phyloP scores from a whole-genome alignment of 495 filamentous ascomycete species.

The Lasiosphaeriaceae sp. region DNA sequence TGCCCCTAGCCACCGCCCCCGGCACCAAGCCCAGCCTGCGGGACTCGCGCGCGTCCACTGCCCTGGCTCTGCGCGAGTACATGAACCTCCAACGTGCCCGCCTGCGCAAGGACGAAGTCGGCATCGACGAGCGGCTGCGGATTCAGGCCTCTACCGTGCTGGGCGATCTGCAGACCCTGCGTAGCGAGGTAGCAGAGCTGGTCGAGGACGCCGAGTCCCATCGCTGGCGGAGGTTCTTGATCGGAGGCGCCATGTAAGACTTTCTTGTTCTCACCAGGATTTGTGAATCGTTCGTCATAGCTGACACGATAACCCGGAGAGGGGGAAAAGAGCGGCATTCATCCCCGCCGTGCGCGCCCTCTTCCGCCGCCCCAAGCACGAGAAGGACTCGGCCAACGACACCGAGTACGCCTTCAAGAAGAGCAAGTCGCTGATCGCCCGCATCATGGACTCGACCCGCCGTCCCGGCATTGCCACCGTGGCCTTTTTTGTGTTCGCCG shows the following conservation, averaged over 20 bases:
- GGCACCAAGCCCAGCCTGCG: constrained; percentile 12
- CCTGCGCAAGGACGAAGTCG: constrained; percentile 11
- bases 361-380: constrained; percentile 32
- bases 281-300: neutral
- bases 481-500: constrained; percentile 44
- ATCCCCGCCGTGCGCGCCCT: constrained; percentile 39
- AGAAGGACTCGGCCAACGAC: constrained; percentile 28
- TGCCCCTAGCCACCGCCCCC: constrained; percentile 7
- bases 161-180: constrained; percentile 28
- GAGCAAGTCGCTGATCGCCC: constrained; percentile 37
- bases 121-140: constrained; percentile 30
- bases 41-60: constrained; percentile 20
- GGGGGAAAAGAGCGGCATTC: constrained; percentile 34
- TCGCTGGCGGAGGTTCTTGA: constrained; percentile 39
- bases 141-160: constrained; percentile 32
- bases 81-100: constrained; percentile 26
- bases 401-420: constrained; percentile 46
- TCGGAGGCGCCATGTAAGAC: constrained; percentile 40
- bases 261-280: neutral
- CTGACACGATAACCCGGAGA: neutral
- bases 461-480: constrained; percentile 39
- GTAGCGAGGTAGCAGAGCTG: constrained; percentile 27
- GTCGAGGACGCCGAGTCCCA: constrained; percentile 31
- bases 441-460: constrained; percentile 34
- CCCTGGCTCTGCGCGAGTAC: constrained; percentile 35